Percentiles rank a stretch among this genome's conserved stretches.
phyloP scores from a whole-genome alignment of 176 grass and related monocot species.

The Musa troglodytarum region DNA sequence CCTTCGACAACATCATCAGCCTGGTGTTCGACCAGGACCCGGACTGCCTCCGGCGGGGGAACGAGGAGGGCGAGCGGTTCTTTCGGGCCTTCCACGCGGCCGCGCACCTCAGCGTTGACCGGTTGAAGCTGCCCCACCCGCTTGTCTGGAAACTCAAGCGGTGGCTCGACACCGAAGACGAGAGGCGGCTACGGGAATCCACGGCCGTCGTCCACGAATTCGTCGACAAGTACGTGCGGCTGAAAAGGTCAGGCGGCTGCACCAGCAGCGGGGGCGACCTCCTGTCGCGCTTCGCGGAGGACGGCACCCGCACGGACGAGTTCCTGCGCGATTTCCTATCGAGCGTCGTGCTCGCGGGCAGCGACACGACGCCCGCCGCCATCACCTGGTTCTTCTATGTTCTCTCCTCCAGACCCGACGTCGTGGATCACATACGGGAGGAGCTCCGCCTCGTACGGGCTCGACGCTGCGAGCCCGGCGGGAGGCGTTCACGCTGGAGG shows the following conservation, averaged over 20 bases:
- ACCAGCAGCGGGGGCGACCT: conserved; percentile 27
- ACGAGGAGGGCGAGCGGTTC: conserved; percentile 28
- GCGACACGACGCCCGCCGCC: conserved; percentile 68
- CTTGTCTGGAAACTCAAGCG: conserved; percentile 42
- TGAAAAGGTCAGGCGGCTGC: conserved; percentile 14
- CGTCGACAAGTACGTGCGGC: conserved; percentile 27
- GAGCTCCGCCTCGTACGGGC: conserved; percentile 23
- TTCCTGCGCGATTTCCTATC: conserved; percentile 48
- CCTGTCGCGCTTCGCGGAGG: conserved; percentile 43
- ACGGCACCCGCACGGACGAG: conserved; percentile 24
- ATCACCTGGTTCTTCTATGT: conserved; percentile 82
- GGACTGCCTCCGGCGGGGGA: conserved; percentile 28
- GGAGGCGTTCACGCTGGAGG: neutral
- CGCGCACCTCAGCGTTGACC: neutral
- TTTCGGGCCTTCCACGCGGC: conserved; percentile 29
- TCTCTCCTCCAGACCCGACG: conserved; percentile 27
- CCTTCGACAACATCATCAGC: conserved; percentile 61
- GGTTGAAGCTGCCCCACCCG: neutral
- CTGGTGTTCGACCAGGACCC: conserved; percentile 56
- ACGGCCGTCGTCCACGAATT: conserved; percentile 35
- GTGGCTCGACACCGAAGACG: conserved; percentile 34
- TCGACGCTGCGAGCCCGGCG: neutral
- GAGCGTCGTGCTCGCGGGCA: conserved; percentile 55
- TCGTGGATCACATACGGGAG: conserved; percentile 35
- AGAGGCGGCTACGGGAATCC: conserved; percentile 30